phyloP scores from a whole-genome alignment of 805 yeast genomes.

The Saccharomycopsis olivae region DNA sequence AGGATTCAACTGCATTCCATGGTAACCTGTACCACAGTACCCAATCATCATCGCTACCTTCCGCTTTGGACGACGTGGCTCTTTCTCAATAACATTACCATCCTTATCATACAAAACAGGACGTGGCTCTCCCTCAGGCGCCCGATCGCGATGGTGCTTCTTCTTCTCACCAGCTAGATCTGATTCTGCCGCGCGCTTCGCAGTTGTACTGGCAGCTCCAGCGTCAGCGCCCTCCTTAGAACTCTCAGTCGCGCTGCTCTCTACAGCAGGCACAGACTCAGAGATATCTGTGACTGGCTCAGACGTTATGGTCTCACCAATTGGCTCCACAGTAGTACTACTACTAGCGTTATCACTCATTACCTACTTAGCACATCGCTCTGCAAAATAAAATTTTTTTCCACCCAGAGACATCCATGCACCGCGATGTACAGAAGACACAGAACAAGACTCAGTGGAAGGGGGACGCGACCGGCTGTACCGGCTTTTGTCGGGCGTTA shows the following conservation, averaged over 20 bases:
- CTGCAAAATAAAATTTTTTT: no score
- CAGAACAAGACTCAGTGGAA: no score
- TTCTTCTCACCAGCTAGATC: background rate
- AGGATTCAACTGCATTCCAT: constrained; percentile 92
- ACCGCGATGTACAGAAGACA: no score
- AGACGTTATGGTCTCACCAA: no score
- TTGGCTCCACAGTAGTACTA: no score
- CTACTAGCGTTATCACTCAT: no score
- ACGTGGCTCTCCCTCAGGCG: constrained; percentile 3
- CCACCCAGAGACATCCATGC: no score
- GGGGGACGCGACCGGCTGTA: no score
- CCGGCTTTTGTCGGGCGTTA: no score
- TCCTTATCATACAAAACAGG: constrained; percentile 37
- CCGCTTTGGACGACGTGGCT: constrained; percentile 65
- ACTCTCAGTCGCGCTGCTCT: constrained; percentile 1
- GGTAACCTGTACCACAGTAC: constrained; percentile 93
- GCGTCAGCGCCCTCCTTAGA: background rate
- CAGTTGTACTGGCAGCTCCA: background rate
- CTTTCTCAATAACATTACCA: constrained; percentile 51
- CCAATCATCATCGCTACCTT: constrained; percentile 89
- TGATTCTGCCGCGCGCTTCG: background rate
- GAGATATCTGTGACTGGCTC: no score
- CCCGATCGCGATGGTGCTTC: constrained; percentile 1
- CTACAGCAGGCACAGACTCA: no score
- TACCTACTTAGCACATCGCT: no score